Evolutionary conservation across 495 filamentous ascomycete genomes (phyloP), one percentile per base, ranked within the genome.

Genomic region (Cairneyella variabilis): DNA sequence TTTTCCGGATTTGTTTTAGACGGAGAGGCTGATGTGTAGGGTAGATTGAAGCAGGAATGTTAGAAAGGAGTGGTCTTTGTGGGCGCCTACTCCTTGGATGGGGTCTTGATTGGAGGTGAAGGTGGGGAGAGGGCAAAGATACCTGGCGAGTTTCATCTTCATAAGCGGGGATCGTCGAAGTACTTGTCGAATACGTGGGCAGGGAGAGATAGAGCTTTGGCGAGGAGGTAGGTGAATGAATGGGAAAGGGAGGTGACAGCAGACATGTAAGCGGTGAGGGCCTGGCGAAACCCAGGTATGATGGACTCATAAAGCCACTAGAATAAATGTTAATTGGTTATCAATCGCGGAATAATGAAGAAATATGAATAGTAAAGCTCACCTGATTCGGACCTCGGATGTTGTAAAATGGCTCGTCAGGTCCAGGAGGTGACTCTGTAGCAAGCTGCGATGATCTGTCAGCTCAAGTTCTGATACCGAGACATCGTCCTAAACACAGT

Each of bases 301-400:
- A 44, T 23, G 14, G 41, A 44, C 17, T 44, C 41, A 2, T 44
- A 18, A 5, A 23, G 41, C 41, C 41, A 44, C 41, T 44, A n/a
- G n/a, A n/a, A n/a, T n/a, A n/a, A n/a, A n/a, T n/a, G n/a, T n/a
- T n/a, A n/a, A n/a, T 14, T 20, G 18, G 18, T 14, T 20, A 12
- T 41, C 12, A 41, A 14, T 21, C 0, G 18, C 16, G 9, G n/a
- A 18, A 1, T 18, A 1, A 8, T 18, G 7, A n/a, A n/a, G 17
- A 10, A 0, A 4, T 41, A 14, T 9, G 38, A 21, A 14, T 17
- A 2, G 12, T 16, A 41, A 9, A 41, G 2, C 23, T 12, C 16
- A 44, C 41, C 41, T 44, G 41, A 44, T 44, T 44, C 14, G 41
- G 41, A 27, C 41, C 41, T 16, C 41, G 2, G 20, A 44, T 23